Percentiles rank a stretch among this genome's conserved stretches.
Conservation (phyloP, 176 grass and related monocot species). For the Avena sativa region DNA sequence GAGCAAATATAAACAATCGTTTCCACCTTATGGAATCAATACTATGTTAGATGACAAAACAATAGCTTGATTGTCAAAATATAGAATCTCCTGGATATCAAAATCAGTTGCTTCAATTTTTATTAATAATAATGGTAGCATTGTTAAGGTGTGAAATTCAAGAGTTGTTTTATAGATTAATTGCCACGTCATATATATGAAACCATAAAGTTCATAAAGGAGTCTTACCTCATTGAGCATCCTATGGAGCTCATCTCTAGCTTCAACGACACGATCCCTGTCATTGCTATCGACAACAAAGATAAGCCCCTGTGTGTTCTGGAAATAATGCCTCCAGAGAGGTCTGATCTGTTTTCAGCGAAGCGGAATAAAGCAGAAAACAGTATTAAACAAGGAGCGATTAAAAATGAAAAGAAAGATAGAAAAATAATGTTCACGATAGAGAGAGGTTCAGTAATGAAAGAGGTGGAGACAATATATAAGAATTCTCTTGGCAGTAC, state of each 20-base stretch:
- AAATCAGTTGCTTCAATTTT: not conserved
- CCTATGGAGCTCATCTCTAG: conserved; percentile 46
- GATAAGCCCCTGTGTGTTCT: conserved; percentile 43
- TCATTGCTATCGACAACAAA: conserved; percentile 44
- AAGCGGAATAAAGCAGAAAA: conserved; percentile 22
- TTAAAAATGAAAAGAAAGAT: not conserved
- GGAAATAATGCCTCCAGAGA: conserved; percentile 44
- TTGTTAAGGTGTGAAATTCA: not conserved
- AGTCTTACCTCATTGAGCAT: conserved; percentile 50
- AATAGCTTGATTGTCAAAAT: not conserved
- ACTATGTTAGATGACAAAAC: not conserved
- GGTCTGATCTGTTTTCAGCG: conserved; percentile 29
- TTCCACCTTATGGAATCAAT: not conserved
- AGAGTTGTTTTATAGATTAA: not conserved
- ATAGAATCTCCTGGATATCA: not conserved
- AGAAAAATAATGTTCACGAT: not conserved
- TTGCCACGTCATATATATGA: not conserved
- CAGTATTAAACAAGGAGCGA: not conserved
- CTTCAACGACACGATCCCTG: conserved; percentile 2
- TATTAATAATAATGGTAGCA: not conserved
- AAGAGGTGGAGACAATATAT: not conserved
- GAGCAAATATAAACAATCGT: not conserved
- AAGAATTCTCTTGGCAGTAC: not conserved
- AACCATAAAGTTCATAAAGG: not conserved
- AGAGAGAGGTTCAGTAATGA: not conserved